These are phyloP conservation scores for Boechera divaricarpa DNA, from an alignment of 345 rosid genomes.

Conservation along the genomic window DNA sequence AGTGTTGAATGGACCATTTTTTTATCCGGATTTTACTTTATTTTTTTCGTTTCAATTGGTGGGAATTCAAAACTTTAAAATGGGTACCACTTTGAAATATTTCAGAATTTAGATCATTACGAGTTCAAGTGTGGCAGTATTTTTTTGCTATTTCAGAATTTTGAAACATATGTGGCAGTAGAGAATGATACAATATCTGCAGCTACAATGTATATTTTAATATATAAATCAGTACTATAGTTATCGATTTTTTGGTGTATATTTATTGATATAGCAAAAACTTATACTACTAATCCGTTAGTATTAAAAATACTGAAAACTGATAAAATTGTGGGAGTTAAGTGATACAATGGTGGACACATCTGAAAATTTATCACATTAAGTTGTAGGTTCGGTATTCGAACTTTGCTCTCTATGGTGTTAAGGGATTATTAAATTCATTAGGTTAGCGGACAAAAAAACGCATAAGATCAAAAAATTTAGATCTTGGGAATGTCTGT, in stretches of 20 bases:
- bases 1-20: slow-evolving; percentile 33
- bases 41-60: background rate
- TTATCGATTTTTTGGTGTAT: background rate
- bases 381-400: no score
- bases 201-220: background rate
- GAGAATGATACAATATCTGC: slow-evolving; percentile 13
- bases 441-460: no score
- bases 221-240: background rate
- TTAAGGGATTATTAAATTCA: no score
- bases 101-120: background rate
- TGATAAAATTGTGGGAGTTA: no score
- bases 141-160: background rate
- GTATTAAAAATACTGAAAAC: no score
- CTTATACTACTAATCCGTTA: no score
- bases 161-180: slow-evolving; percentile 1
- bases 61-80: slow-evolving; percentile 22
- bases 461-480: no score
- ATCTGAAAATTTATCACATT: no score
- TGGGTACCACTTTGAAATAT: slow-evolving; percentile 36
- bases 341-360: no score
- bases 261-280: no score
- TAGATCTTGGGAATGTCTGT: no score
- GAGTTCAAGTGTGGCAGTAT: background rate
- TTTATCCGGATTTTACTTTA: background rate
- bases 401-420: no score